These are phyloP conservation scores for Quercus lobata DNA, from an alignment of 331 rosid genomes.

Conservation along the genomic window DNA sequence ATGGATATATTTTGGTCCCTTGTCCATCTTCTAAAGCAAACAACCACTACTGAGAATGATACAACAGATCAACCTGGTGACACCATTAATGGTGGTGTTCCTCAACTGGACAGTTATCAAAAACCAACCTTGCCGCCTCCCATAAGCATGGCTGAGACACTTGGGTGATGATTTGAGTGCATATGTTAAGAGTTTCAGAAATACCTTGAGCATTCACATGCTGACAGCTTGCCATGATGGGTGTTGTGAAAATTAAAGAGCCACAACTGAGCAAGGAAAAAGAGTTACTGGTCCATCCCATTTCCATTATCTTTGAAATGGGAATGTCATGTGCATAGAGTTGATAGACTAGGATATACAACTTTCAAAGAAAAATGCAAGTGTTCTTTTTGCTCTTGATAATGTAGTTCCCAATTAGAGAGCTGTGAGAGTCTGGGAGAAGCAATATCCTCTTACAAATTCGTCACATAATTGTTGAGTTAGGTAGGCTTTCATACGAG, in stretches of 20 bases:
- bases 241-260: conserved; percentile 11
- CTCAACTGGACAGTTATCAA: conserved; percentile 27
- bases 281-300: background rate
- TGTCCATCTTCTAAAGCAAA: conserved; percentile 56
- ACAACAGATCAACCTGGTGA: conserved; percentile 28
- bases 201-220: conserved; percentile 22
- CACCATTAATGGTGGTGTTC: conserved; percentile 23
- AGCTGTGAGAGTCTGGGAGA: background rate
- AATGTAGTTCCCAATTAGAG: background rate
- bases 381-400: conserved; percentile 6
- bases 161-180: background rate
- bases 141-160: conserved; percentile 33
- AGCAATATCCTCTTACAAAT: background rate
- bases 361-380: background rate
- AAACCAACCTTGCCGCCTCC: conserved; percentile 32
- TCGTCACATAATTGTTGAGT: background rate
- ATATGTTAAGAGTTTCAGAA: background rate
- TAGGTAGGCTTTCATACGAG: background rate
- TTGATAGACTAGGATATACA: conserved; percentile 18
- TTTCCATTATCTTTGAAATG: conserved; percentile 17
- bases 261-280: background rate
- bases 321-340: conserved; percentile 26
- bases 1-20: conserved; percentile 70
- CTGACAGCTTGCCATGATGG: conserved; percentile 20
- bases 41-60: conserved; percentile 30